Evolutionary conservation across 2,329 filamentous ascomycete species (phyloP).

Genomic region (Nakataea oryzae): DNA sequence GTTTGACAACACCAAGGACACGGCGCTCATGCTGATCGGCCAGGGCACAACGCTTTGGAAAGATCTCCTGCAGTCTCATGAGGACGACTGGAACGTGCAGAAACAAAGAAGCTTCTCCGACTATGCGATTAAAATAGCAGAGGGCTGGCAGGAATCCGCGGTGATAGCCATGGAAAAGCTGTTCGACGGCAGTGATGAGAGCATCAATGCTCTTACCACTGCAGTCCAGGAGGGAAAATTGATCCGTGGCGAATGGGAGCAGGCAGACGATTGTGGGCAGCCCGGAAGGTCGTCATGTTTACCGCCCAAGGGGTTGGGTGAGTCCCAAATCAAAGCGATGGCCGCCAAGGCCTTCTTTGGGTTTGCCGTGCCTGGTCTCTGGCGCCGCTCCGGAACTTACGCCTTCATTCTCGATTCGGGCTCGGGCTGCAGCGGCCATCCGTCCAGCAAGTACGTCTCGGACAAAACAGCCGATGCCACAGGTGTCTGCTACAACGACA

Average conservation of each 20-base stretch:
- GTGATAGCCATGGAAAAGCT: constrained; percentile 8
- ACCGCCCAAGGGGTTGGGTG: not conserved
- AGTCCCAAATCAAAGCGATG: constrained; percentile 6
- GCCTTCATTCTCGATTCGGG: constrained; percentile 24
- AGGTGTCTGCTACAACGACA: constrained; percentile 15
- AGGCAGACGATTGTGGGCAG: not conserved
- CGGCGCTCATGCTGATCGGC: constrained; percentile 14
- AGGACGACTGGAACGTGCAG: constrained; percentile 14
- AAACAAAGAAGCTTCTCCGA: constrained; percentile 15
- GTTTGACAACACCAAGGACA: constrained; percentile 16
- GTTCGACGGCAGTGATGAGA: constrained; percentile 14
- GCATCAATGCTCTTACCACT: constrained; percentile 12
- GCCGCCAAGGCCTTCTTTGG: constrained; percentile 17
- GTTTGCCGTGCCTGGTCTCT: constrained; percentile 20
- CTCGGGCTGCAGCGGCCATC: constrained; percentile 13
- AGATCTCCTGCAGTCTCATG: constrained; percentile 9
- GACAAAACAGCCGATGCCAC: constrained; percentile 12
- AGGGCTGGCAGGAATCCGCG: constrained; percentile 14
- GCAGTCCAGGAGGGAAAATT: constrained; percentile 19
- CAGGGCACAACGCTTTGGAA: constrained; percentile 16
- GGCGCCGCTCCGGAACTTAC: constrained; percentile 14
- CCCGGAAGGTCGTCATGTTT: not conserved
- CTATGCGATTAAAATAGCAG: constrained; percentile 16
- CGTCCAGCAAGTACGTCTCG: constrained; percentile 13
- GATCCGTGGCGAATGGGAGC: constrained; percentile 8